These are phyloP conservation scores for Aspergillus costaricaensis DNA, from an alignment of 2,329 filamentous ascomycete genomes.

Conservation along the genomic window DNA sequence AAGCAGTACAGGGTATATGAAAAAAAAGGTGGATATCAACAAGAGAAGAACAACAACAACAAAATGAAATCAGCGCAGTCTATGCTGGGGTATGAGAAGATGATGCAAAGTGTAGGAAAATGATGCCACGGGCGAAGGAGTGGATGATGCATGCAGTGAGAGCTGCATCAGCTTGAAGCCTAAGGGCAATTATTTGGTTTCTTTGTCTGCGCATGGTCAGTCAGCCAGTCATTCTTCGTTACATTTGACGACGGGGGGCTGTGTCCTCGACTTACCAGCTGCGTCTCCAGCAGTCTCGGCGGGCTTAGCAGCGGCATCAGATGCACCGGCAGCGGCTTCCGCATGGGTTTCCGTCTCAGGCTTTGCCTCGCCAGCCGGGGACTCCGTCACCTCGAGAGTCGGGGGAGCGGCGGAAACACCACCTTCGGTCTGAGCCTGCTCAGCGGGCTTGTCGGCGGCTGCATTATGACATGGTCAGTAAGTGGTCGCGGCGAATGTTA, in stretches of 20 bases:
- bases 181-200: conserved; percentile 13
- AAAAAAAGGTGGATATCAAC: conserved; percentile 7
- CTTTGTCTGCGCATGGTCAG: conserved; percentile 9
- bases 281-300: conserved; percentile 15
- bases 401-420: not conserved
- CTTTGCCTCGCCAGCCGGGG: conserved; percentile 4
- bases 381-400: conserved; percentile 9
- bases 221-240: conserved; percentile 9
- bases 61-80: conserved; percentile 13
- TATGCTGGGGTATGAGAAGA: conserved; percentile 22
- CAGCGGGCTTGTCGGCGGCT: conserved; percentile 12
- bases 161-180: conserved; percentile 14
- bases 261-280: conserved; percentile 10
- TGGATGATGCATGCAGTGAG: conserved; percentile 1
- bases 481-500: not conserved
- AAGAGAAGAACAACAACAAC: conserved; percentile 5
- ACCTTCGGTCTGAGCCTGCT: conserved; percentile 7
- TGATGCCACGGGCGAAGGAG: conserved; percentile 1
- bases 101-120: conserved; percentile 14
- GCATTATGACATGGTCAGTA: not conserved
- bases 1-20: conserved; percentile 23
- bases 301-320: conserved; percentile 14
- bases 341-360: conserved; percentile 14
- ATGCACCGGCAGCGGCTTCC: conserved; percentile 7
- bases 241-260: not conserved